Evolutionary conservation across 306 rosid species (phyloP).

Genomic region (Prunus fruticosa): DNA sequence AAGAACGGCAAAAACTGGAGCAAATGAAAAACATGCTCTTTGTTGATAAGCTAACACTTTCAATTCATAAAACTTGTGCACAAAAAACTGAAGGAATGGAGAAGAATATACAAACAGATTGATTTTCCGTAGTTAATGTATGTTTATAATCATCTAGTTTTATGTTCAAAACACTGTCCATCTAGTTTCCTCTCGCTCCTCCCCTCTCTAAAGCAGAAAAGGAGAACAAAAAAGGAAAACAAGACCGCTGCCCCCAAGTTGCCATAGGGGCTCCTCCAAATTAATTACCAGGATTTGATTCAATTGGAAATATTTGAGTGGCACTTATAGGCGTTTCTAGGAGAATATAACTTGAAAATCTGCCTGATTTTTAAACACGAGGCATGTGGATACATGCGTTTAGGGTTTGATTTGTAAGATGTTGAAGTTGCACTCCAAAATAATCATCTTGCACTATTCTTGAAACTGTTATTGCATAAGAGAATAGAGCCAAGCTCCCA

Average conservation of each 20-base stretch:
- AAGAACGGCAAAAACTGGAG: conserved; percentile 63
- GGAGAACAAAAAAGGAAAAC: too few relatives aligned
- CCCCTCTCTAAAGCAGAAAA: too few relatives aligned
- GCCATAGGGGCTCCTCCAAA: not conserved
- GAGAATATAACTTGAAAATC: too few relatives aligned
- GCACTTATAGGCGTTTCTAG: too few relatives aligned
- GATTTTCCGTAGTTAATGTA: too few relatives aligned
- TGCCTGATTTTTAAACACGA: not conserved
- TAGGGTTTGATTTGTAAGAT: too few relatives aligned
- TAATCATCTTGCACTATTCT: too few relatives aligned
- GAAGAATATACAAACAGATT: too few relatives aligned
- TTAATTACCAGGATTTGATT: not conserved
- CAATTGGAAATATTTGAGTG: not conserved
- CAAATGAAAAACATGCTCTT: conserved; percentile 61
- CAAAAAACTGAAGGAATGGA: conserved; percentile 14
- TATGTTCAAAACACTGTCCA: not conserved
- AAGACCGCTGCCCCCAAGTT: too few relatives aligned
- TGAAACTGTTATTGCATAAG: too few relatives aligned
- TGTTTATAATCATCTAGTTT: not conserved
- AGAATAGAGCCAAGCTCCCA: too few relatives aligned
- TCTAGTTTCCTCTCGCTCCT: not conserved
- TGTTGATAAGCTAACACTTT: conserved; percentile 67
- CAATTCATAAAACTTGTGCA: conserved; percentile 37
- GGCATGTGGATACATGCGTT: not conserved
- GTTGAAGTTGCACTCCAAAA: too few relatives aligned